Base-by-base conservation (phyloP, 2,329 filamentous ascomycete genomes). In the Nigrospora sphaerica region DNA sequence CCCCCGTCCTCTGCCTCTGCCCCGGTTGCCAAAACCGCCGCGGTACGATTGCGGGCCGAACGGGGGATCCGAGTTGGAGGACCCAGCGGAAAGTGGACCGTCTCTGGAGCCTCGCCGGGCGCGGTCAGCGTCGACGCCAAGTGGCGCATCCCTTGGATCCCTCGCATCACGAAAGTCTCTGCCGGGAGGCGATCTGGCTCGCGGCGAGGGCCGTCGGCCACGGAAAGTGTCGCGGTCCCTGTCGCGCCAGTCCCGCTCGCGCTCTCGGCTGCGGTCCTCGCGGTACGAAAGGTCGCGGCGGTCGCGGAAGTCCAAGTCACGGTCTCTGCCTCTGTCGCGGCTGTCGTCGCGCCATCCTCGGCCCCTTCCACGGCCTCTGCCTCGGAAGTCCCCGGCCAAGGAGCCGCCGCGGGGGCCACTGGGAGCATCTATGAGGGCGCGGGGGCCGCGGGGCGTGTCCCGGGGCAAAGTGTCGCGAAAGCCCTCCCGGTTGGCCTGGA, bases 381-480 rank as follows among this genome's bases (percentile, higher is more conserved):
- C 81, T 57, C 73, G 79, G 55, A 82, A 84, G 44, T 88, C 86
- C 19, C 80, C 75, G 3, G 71, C 70, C 58, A 84, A 87, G 10
- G 79, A 81, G 47, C 82, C 76, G 38, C 84, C 84, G 47, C 86
- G 77, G 13, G 82, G 84, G 31, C 81, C 82, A 52, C 76, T 79
- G n/a, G 80, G 77, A 31, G 79, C 69, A 50, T 92, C 87, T 49
- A 86, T 77, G 47, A 90, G 70, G 4, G 86, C 88, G 64, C 91
- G 89, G 12, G 90, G 89, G 0, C 87, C 90, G 46, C 89, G 78
- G 3, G 90, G 90, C 2, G 87, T 84, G 52, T 95, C 88, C 53
- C 85, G 77, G 12, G 76, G 62, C 61, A 75, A 52, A 54, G 74
- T 61, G 55, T 81, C 78, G 46, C 75, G 72, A 51, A 81, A 82